phyloP scores from a whole-genome alignment of 2,329 filamentous ascomycete genomes.

The Penicillium sp. region DNA sequence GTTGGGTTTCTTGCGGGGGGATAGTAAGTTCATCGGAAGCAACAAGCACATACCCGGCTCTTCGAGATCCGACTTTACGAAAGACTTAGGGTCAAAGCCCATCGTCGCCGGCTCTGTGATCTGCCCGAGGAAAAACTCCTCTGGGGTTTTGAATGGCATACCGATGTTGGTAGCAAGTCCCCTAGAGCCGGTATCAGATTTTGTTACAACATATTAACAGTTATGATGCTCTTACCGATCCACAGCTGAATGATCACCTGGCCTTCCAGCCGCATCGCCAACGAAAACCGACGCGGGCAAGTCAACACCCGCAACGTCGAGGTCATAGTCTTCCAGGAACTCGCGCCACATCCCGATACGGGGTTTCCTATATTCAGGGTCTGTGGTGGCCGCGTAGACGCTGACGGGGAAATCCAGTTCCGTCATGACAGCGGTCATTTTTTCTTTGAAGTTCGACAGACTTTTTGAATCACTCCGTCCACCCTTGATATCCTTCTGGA shows the following conservation, averaged over 20 bases:
- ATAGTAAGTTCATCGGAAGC: background rate
- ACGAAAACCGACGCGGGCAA: slow-evolving; percentile 75
- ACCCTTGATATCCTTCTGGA: slow-evolving; percentile 71
- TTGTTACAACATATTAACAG: slow-evolving; percentile 6
- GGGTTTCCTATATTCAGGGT: slow-evolving; percentile 84
- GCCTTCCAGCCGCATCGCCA: slow-evolving; percentile 71
- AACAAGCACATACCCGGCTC: slow-evolving; percentile 35
- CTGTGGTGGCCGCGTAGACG: slow-evolving; percentile 81
- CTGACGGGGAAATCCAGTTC: slow-evolving; percentile 69
- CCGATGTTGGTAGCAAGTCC: slow-evolving; percentile 85
- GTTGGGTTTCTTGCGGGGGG: background rate
- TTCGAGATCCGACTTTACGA: slow-evolving; percentile 43
- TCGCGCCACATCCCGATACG: slow-evolving; percentile 84
- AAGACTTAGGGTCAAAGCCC: slow-evolving; percentile 68
- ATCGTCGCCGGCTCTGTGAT: slow-evolving; percentile 64
- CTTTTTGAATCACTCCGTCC: slow-evolving; percentile 68
- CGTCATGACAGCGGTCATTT: slow-evolving; percentile 67
- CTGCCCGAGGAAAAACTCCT: slow-evolving; percentile 82
- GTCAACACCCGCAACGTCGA: slow-evolving; percentile 63
- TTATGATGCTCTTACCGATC: slow-evolving; percentile 50
- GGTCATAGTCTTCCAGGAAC: slow-evolving; percentile 61
- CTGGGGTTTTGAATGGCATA: slow-evolving; percentile 78
- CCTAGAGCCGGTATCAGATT: slow-evolving; percentile 42
- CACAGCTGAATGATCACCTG: slow-evolving; percentile 59
- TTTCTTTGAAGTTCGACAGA: slow-evolving; percentile 78